These are phyloP conservation scores for Aspergillus sclerotioniger DNA, from an alignment of 495 filamentous ascomycete genomes.

Conservation along the genomic window DNA sequence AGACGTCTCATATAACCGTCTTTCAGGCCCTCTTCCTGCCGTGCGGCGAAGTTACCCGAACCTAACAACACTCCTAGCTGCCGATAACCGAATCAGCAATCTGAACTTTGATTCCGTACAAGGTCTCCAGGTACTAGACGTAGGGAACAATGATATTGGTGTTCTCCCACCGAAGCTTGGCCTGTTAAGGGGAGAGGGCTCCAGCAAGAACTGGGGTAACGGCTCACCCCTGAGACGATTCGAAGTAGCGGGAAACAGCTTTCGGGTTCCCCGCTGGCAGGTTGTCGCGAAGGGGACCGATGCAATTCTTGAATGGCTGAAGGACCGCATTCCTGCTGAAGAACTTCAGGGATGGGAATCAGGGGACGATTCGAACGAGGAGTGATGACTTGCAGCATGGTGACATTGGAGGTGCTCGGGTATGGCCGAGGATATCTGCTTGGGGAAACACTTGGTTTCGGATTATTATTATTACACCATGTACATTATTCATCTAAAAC, in stretches of 20 bases:
- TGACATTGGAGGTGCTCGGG: background rate
- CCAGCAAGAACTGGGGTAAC: conserved; percentile 35
- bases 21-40: conserved; percentile 61
- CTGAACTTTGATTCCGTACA: conserved; percentile 70
- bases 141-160: conserved; percentile 78
- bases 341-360: conserved; percentile 48
- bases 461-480: background rate
- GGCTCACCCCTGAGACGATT: conserved; percentile 47
- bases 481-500: background rate
- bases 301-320: conserved; percentile 77
- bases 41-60: conserved; percentile 60
- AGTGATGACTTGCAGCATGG: background rate
- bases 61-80: conserved; percentile 63
- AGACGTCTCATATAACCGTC: conserved; percentile 75
- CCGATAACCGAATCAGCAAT: conserved; percentile 72
- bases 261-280: conserved; percentile 83
- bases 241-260: conserved; percentile 76
- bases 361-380: conserved; percentile 20
- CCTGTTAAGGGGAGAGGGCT: conserved; percentile 56
- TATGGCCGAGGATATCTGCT: background rate
- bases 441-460: background rate
- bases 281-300: conserved; percentile 86
- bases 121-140: conserved; percentile 73
- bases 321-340: conserved; percentile 69
- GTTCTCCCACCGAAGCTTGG: conserved; percentile 76